A percentile compares a stretch with the other conserved stretches of the same genome.
These are phyloP conservation scores for Yarrowia galli DNA, from an alignment of 1,139 yeast species.

Conservation along the genomic window DNA sequence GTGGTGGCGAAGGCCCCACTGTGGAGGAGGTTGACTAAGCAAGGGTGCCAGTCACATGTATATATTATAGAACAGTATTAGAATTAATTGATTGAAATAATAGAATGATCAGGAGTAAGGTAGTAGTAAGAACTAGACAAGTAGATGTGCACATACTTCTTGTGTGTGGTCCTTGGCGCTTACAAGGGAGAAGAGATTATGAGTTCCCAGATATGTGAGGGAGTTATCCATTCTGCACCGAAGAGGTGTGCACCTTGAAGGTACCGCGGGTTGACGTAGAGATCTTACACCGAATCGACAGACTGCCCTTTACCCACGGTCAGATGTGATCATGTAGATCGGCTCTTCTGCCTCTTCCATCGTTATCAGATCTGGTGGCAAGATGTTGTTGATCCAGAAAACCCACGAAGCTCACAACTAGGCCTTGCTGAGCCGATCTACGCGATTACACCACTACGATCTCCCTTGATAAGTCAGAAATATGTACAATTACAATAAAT, in stretches of 20 bases:
- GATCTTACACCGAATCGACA: too few relatives aligned
- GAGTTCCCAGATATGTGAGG: not conserved
- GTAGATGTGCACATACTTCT: too few relatives aligned
- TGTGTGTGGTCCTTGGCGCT: too few relatives aligned
- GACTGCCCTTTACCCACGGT: too few relatives aligned
- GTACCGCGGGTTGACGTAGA: too few relatives aligned
- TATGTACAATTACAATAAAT: constrained; percentile 38
- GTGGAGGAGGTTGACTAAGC: constrained; percentile 90
- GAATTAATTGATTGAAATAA: not conserved
- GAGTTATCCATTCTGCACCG: too few relatives aligned
- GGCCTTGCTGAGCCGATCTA: not conserved
- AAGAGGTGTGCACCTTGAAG: too few relatives aligned
- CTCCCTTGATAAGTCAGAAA: not conserved
- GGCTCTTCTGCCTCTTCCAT: not conserved
- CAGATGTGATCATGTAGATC: too few relatives aligned
- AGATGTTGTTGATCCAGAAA: not conserved
- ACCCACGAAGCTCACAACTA: too few relatives aligned
- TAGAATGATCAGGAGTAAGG: not conserved
- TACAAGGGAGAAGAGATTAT: not conserved
- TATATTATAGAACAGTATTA: not conserved
- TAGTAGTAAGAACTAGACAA: not conserved
- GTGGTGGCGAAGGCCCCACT: constrained; percentile 79
- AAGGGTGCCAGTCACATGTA: not conserved
- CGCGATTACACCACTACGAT: not conserved
- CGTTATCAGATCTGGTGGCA: not conserved